Evolutionary conservation across 2,329 filamentous ascomycete genomes (phyloP), one percentile per base, ranked within the genome.

Genomic region (Onygenales sp.): DNA sequence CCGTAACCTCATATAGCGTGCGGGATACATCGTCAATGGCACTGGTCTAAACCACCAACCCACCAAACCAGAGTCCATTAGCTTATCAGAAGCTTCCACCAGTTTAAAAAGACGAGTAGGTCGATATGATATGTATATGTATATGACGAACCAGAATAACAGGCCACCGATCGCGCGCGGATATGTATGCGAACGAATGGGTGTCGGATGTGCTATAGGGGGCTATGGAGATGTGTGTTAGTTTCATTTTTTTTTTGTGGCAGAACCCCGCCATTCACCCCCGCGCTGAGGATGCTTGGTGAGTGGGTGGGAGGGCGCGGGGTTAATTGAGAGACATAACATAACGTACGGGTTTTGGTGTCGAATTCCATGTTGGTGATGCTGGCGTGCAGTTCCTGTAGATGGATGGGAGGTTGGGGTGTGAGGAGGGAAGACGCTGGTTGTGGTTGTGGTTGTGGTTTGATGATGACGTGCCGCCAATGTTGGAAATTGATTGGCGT

Each of bases 11-110:
- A 31, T 61, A 63, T 4, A 73, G 65, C 2, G 68, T 70, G 13
- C 87, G 87, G 73, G 95, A 90, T n/a, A 95, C 79, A 69, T 97
- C 92, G 67, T 98, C 92, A 64, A 98, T 93, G 53, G 86, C 88
- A 67, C 90, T 83, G 13, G 93, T 97, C 88, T 94, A 57, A 8
- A 27, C 32, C 27, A 21, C 7, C n/a, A 27, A 36, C n/a, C 2
- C 9, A 37, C 34, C 9, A 21, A 40, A 8, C 40, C 21, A 49
- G 36, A 21, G 27, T 43, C 14, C n/a, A 36, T 52, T 33, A 52
- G 31, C 42, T 50, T 32, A 21, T 33, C 43, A 21, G 9, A 36
- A 10, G 36, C 48, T 53, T 17, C 14, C 14, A 14, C 14, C 14
- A 14, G 14, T 1, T 14, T 14, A 14, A 14, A 14, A 14, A 14